Conservation (phyloP, 1,139 yeast genomes). For the Taphrina sp. region DNA sequence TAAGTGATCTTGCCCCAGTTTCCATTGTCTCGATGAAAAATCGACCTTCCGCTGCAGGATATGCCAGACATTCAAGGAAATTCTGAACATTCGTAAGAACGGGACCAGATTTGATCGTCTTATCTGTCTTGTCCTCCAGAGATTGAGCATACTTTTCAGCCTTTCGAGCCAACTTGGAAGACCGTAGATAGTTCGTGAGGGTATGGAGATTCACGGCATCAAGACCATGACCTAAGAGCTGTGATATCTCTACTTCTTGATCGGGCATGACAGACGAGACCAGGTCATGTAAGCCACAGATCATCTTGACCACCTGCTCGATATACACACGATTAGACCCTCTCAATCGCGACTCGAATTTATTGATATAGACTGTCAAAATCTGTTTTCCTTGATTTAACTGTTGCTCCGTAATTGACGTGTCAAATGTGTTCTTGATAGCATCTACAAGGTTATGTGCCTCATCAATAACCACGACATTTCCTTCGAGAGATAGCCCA, state of each 20-base stretch:
- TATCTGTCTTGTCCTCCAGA: conserved; percentile 37
- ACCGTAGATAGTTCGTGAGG: conserved; percentile 61
- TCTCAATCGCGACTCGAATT: conserved; percentile 62
- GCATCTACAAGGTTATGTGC: conserved; percentile 88
- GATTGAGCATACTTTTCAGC: conserved; percentile 63
- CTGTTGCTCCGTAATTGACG: conserved; percentile 55
- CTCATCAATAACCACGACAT: conserved; percentile 82
- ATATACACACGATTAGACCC: conserved; percentile 73
- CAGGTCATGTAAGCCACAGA: conserved; percentile 56
- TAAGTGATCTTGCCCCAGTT: conserved; percentile 47
- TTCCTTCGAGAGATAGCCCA: conserved; percentile 58
- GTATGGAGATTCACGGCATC: conserved; percentile 71
- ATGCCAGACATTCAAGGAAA: conserved; percentile 64
- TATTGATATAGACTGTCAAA: conserved; percentile 56
- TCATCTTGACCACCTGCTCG: conserved; percentile 60
- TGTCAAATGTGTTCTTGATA: conserved; percentile 67
- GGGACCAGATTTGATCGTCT: conserved; percentile 46
- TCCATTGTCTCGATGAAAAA: conserved; percentile 55
- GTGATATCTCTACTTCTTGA: conserved; percentile 51
- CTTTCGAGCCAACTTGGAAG: conserved; percentile 78
- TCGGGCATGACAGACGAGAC: conserved; percentile 50
- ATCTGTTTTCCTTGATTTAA: conserved; percentile 51
- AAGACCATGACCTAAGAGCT: conserved; percentile 50
- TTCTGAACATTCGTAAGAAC: conserved; percentile 63
- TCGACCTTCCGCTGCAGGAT: conserved; percentile 79